These are phyloP conservation scores for Ceratocystis ficicola DNA, from an alignment of 2,329 filamentous ascomycete genomes.

Conservation along the genomic window DNA sequence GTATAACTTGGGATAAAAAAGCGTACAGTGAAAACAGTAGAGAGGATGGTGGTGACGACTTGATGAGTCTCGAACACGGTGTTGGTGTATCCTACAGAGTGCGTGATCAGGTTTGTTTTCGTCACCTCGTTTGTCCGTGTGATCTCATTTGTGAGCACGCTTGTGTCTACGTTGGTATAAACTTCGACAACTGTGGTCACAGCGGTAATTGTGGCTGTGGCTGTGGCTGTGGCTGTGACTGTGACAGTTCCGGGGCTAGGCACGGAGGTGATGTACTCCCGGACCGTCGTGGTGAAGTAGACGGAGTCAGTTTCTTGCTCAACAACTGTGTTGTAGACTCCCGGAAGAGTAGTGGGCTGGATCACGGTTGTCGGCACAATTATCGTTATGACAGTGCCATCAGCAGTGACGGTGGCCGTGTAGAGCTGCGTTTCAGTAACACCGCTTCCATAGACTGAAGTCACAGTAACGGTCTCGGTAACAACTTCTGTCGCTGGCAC, in stretches of 20 bases:
- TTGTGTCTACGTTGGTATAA: constrained; percentile 17
- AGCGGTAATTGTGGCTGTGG: constrained; percentile 23
- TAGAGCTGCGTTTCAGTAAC: background rate
- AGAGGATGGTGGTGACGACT: constrained; percentile 22
- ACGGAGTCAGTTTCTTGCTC: background rate
- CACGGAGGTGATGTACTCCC: background rate
- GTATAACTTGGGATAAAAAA: background rate
- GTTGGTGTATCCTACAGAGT: constrained; percentile 11
- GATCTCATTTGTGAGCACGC: background rate
- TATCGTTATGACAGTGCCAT: background rate
- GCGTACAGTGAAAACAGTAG: constrained; percentile 23
- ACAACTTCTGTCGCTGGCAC: background rate
- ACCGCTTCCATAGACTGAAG: background rate
- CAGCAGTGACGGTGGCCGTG: constrained; percentile 1
- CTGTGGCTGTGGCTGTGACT: constrained; percentile 23
- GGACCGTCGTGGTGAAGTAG: background rate
- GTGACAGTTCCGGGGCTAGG: constrained; percentile 11
- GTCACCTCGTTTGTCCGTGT: constrained; percentile 8
- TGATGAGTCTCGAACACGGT: constrained; percentile 23
- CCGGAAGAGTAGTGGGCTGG: constrained; percentile 7
- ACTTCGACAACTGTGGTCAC: constrained; percentile 16
- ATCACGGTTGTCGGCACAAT: constrained; percentile 8
- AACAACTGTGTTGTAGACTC: background rate
- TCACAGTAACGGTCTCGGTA: background rate
- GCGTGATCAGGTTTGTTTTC: constrained; percentile 12